Conservation (phyloP, 176 grass and related monocot genomes). For the Secale cereale region DNA sequence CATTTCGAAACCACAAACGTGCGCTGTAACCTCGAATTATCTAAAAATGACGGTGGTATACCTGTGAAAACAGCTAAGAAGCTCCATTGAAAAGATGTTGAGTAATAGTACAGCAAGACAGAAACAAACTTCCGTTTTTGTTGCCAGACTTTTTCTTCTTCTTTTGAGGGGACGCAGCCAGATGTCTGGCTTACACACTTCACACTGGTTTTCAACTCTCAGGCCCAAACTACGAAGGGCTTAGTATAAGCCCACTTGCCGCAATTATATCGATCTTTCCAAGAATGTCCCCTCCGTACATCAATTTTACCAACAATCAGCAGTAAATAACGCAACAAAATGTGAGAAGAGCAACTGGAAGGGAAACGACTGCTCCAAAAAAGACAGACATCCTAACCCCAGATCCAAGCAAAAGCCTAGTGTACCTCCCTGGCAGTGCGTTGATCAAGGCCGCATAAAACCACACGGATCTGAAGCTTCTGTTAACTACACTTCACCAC, state of each 20-base stretch:
- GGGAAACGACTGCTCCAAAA: constrained; percentile 47
- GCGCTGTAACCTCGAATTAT: neutral
- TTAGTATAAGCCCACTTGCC: constrained; percentile 13
- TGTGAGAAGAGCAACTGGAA: constrained; percentile 30
- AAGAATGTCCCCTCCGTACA: constrained; percentile 61
- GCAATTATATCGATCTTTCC: constrained; percentile 43
- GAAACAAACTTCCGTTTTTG: constrained; percentile 25
- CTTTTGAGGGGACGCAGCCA: neutral
- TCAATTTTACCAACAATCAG: constrained; percentile 38
- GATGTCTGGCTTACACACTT: constrained; percentile 8
- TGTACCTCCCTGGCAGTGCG: constrained; percentile 14
- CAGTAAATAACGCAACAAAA: constrained; percentile 44
- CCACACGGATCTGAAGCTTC: constrained; percentile 24
- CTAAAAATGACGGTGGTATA: neutral
- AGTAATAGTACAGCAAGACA: neutral
- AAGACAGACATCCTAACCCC: constrained; percentile 72
- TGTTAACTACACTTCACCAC: constrained; percentile 78
- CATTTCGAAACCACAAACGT: neutral
- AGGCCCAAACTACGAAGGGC: constrained; percentile 32
- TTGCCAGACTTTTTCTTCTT: neutral
- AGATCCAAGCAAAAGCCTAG: constrained; percentile 56
- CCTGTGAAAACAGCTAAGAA: neutral
- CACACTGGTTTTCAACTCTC: neutral
- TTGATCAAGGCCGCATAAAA: constrained; percentile 6
- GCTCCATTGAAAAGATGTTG: neutral